A percentile compares a stretch with the other conserved stretches of the same genome.
Conservation (phyloP, 306 rosid genomes). For the Datisca glomerata region DNA sequence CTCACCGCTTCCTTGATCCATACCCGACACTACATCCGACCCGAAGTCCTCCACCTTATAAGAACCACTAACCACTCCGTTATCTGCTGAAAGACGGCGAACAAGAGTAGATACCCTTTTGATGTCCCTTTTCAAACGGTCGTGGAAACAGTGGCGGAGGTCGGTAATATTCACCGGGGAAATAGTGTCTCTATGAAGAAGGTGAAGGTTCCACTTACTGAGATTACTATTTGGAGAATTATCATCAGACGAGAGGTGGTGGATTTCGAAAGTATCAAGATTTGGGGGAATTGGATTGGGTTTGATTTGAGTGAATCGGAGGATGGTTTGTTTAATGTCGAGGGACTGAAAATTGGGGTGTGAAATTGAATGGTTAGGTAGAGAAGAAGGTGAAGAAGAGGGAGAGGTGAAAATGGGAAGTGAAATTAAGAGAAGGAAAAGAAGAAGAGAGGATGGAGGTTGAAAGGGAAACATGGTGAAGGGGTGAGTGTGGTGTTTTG, state of each 20-base stretch:
- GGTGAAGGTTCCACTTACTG: conserved; percentile 31
- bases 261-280: neutral
- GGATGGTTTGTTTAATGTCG: conserved; percentile 18
- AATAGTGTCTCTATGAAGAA: conserved; percentile 61
- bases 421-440: conserved; percentile 1
- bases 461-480: conserved; percentile 6
- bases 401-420: neutral
- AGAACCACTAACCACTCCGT: conserved; percentile 2
- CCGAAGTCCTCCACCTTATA: conserved; percentile 35
- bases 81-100: conserved; percentile 22
- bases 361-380: conserved; percentile 1
- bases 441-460: neutral
- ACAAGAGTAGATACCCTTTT: conserved; percentile 37
- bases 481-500: neutral
- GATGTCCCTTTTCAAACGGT: conserved; percentile 50
- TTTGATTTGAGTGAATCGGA: no score
- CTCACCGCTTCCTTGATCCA: conserved; percentile 75
- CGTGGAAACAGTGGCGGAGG: conserved; percentile 20
- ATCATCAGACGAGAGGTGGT: conserved; percentile 2
- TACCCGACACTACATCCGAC: conserved; percentile 71
- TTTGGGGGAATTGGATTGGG: conserved; percentile 1
- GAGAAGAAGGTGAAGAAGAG: conserved; percentile 8
- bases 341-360: conserved; percentile 29
- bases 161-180: conserved; percentile 4
- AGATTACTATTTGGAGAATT: neutral